phyloP scores from a whole-genome alignment of 2,329 filamentous ascomycete species.

The Macrophomina phaseolina region DNA sequence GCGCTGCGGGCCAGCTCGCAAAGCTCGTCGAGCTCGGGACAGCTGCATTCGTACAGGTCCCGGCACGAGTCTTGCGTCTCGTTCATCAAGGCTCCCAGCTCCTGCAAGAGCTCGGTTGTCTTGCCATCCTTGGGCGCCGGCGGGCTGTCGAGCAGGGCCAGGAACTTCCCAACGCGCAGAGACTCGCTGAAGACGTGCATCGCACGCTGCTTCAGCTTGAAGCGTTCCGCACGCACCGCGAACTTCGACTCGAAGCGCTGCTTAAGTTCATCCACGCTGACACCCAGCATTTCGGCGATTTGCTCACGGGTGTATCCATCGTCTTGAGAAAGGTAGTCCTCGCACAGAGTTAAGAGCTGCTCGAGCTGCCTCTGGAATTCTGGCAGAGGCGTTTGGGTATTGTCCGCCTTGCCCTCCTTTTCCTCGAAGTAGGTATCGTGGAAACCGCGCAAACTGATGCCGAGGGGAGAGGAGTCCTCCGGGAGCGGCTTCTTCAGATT shows the following conservation, averaged over 20 bases:
- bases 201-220: constrained; percentile 86
- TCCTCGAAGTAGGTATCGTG: constrained; percentile 79
- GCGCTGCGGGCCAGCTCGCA: constrained; percentile 78
- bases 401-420: constrained; percentile 53
- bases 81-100: constrained; percentile 84
- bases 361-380: constrained; percentile 69
- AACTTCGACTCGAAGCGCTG: constrained; percentile 83
- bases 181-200: constrained; percentile 92
- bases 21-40: constrained; percentile 87
- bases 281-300: constrained; percentile 73
- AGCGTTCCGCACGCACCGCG: constrained; percentile 83
- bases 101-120: constrained; percentile 69
- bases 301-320: constrained; percentile 89
- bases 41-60: constrained; percentile 88
- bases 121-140: constrained; percentile 53
- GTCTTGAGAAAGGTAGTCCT: constrained; percentile 74
- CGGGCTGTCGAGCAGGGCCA: constrained; percentile 67
- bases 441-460: constrained; percentile 83
- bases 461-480: constrained; percentile 79
- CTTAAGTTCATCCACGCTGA: constrained; percentile 74
- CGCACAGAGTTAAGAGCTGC: constrained; percentile 71
- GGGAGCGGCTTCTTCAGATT: constrained; percentile 66
- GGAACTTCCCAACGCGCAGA: constrained; percentile 82
- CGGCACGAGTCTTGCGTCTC: constrained; percentile 87
- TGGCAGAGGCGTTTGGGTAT: constrained; percentile 52